Evolutionary conservation across 1,284 basidiomycete genomes (phyloP).

Genomic region (Ceratobasidium sp.): DNA sequence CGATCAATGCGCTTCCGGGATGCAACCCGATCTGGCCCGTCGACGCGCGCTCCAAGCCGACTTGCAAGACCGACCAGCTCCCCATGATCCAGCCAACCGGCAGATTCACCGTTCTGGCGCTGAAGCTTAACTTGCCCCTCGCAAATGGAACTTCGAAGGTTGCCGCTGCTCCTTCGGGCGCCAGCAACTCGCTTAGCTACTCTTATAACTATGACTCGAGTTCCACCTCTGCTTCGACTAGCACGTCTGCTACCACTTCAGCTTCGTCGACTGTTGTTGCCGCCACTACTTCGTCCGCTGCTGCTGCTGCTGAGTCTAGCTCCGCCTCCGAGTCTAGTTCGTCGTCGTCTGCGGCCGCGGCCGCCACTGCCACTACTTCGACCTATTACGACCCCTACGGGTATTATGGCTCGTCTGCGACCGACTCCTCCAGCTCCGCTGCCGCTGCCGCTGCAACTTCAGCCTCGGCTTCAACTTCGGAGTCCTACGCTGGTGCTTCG

Average conservation of each 20-base stretch:
- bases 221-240: background rate
- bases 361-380: background rate
- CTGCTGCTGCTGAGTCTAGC: background rate
- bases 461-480: background rate
- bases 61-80: background rate
- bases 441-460: background rate
- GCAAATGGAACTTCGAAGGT: background rate
- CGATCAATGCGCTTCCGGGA: constrained; percentile 19
- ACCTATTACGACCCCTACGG: background rate
- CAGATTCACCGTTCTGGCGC: background rate
- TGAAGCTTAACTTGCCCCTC: constrained; percentile 22
- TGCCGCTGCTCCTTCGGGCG: background rate
- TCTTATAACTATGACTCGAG: background rate
- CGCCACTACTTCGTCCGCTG: background rate
- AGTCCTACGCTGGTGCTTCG: background rate
- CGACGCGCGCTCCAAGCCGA: constrained; percentile 7
- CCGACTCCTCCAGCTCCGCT: background rate
- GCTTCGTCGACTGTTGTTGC: background rate
- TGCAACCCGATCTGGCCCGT: constrained; percentile 36
- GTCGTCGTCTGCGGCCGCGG: background rate
- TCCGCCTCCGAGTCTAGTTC: background rate
- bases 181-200: background rate
- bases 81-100: background rate
- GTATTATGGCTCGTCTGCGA: too few relatives aligned
- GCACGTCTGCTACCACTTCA: background rate